Evolutionary conservation across 208 protist species (phyloP).

Genomic region (Trypanosoma boissoni): DNA sequence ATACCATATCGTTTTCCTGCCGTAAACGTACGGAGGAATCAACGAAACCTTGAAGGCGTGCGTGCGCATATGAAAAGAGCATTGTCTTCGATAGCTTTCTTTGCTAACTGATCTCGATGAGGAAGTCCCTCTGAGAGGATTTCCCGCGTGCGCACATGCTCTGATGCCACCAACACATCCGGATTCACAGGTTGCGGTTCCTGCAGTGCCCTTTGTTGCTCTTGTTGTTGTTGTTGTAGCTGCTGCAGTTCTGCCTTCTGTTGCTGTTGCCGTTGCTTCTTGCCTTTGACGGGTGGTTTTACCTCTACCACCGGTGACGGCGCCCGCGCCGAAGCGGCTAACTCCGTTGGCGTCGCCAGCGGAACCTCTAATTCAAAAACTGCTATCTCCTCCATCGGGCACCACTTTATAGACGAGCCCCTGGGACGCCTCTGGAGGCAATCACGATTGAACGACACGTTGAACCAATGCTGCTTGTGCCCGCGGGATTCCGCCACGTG

Average conservation of each 20-base stretch:
- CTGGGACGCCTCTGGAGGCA: background rate
- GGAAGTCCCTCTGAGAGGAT: conserved; percentile 45
- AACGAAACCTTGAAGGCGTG: background rate
- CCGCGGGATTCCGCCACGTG: background rate
- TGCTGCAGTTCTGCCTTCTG: background rate
- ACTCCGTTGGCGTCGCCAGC: background rate
- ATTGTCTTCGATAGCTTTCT: conserved; percentile 72
- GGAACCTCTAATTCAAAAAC: background rate
- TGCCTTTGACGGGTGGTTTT: no score
- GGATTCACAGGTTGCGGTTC: no score
- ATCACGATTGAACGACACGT: background rate
- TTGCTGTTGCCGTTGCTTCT: background rate
- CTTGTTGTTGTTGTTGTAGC: background rate
- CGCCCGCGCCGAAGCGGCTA: no score
- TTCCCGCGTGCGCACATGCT: conserved; percentile 8
- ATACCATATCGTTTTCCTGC: no score
- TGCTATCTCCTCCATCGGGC: conserved; percentile 20
- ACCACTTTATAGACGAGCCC: conserved; percentile 1
- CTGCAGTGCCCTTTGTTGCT: background rate
- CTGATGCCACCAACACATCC: no score
- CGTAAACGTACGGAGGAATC: no score
- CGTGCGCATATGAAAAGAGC: conserved; percentile 44
- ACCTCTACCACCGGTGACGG: background rate
- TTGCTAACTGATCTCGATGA: conserved; percentile 58
- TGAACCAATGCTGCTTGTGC: conserved; percentile 2